Base-by-base conservation (phyloP, 225 moss, liverwort and hornwort genomes). In the Bryoerythrophyllum caledonicum region DNA sequence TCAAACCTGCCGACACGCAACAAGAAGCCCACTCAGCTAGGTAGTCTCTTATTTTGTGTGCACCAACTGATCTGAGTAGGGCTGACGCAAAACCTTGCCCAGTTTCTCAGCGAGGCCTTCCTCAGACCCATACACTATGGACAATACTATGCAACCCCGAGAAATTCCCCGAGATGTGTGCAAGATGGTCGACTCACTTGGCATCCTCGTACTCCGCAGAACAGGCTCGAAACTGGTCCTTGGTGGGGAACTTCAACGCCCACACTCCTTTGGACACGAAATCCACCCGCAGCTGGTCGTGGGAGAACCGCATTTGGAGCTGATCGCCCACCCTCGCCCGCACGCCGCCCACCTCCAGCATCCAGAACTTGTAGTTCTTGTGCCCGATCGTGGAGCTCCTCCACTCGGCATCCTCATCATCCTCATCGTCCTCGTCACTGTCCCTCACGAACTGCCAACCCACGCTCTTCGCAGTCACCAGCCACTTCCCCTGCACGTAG, bases 191-290 rank as follows among this genome's bases (percentile, higher is more conserved):
- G 27, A 77, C 84, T 78, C 41, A 88, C 82, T 86, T 91, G 75
- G 84, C 86, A 41, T 88, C 89, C 27, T 94, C 93, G 52, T 83
- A 97, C 82, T 93, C 91, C 43, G 64, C 81, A 64, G 80, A 71
- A 73, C 91, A 97, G 58, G 84, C 85, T 71, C 84, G 78, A 80
- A 86, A 97, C 40, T 94, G 91, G 38, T 89, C 91, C 44, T 57
- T 76, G 61, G 76, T 90, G 67, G 80, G 81, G 65, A 97, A 97
- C 77, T 94, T 94, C 84, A 97, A 70, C 19, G 97, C 97, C 97
- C 94, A 97, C 25, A 97, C 94, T 3, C 93, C 91, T 65, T 82
- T 81, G 2, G 87, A 73, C 34, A 94, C 90, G 58, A 97, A 93
- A 75, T 97, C 97, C 67, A 89, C 90, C 28, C 97, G 90, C 78